A percentile compares a stretch with the other conserved stretches of the same genome.
Evolutionary conservation across 768 basidiomycete species (phyloP).

Genomic region (Tricholoma matsutake): DNA sequence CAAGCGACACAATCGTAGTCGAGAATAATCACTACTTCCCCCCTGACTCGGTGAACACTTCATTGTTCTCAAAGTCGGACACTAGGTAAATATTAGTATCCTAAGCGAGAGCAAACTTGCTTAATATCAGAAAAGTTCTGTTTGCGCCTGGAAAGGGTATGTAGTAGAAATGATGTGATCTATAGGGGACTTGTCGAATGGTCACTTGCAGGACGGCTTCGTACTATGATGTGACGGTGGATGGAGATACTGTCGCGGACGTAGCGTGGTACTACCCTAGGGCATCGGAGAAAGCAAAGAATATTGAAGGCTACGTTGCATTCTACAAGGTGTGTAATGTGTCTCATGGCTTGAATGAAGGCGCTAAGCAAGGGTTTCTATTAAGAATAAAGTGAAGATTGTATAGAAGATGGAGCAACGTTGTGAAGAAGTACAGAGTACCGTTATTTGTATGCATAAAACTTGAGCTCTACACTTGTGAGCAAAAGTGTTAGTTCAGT

Average conservation of each 20-base stretch:
- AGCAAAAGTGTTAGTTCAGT: too few relatives aligned
- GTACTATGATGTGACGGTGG: slow-evolving; percentile 59
- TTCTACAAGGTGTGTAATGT: slow-evolving; percentile 64
- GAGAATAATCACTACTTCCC: slow-evolving; percentile 79
- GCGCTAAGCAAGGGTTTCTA: background rate
- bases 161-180: slow-evolving; percentile 8
- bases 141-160: slow-evolving; percentile 75
- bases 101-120: background rate
- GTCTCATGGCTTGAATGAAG: background rate
- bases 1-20: slow-evolving; percentile 49
- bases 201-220: slow-evolving; percentile 46
- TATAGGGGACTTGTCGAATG: background rate
- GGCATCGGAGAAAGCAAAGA: slow-evolving; percentile 49
- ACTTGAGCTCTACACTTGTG: too few relatives aligned
- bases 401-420: slow-evolving; percentile 11
- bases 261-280: slow-evolving; percentile 70
- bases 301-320: slow-evolving; percentile 66
- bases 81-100: slow-evolving; percentile 42
- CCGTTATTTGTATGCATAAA: too few relatives aligned
- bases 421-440: too few relatives aligned
- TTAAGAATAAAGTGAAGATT: slow-evolving; percentile 38
- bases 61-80: slow-evolving; percentile 45
- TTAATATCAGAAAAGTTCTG: slow-evolving; percentile 32
- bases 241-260: slow-evolving; percentile 49
- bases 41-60: slow-evolving; percentile 44